Conservation (phyloP, 352 stramenopile genomes). For the Phytophthora sansomeana region DNA sequence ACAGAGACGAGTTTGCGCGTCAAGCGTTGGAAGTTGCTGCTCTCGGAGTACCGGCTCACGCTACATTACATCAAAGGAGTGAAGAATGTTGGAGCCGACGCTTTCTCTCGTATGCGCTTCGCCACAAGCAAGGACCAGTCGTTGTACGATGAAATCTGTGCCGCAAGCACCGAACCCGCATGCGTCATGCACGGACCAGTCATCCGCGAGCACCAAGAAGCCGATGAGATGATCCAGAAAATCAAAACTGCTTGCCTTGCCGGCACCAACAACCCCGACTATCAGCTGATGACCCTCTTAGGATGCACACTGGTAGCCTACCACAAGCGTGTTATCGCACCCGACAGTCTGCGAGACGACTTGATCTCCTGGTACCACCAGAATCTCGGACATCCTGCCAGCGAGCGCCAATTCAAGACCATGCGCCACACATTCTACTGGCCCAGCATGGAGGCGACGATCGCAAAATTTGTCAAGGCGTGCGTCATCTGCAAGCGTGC, state of each 20-base stretch:
- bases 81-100: slow-evolving; percentile 1
- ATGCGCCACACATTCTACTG: not conserved
- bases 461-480: slow-evolving; percentile 1
- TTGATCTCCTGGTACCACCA: slow-evolving; percentile 12
- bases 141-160: not conserved
- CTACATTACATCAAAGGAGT: slow-evolving; percentile 1
- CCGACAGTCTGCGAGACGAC: slow-evolving; percentile 1
- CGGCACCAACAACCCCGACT: slow-evolving; percentile 20
- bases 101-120: not conserved
- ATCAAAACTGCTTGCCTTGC: slow-evolving; percentile 8
- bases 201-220: slow-evolving; percentile 10
- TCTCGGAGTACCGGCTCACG: slow-evolving; percentile 6
- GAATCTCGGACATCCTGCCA: not conserved
- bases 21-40: slow-evolving; percentile 6
- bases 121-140: not conserved
- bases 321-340: slow-evolving; percentile 10
- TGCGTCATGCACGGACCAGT: slow-evolving; percentile 12
- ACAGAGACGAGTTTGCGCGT: slow-evolving; percentile 3
- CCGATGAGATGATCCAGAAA: not conserved
- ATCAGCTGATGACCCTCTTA: slow-evolving; percentile 6
- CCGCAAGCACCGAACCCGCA: not conserved
- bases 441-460: not conserved
- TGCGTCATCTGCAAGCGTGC: slow-evolving; percentile 6
- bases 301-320: slow-evolving; percentile 1
- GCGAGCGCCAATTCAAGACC: not conserved